Base-by-base conservation (phyloP, 495 filamentous ascomycete genomes). In the Podospora fimiseda region DNA sequence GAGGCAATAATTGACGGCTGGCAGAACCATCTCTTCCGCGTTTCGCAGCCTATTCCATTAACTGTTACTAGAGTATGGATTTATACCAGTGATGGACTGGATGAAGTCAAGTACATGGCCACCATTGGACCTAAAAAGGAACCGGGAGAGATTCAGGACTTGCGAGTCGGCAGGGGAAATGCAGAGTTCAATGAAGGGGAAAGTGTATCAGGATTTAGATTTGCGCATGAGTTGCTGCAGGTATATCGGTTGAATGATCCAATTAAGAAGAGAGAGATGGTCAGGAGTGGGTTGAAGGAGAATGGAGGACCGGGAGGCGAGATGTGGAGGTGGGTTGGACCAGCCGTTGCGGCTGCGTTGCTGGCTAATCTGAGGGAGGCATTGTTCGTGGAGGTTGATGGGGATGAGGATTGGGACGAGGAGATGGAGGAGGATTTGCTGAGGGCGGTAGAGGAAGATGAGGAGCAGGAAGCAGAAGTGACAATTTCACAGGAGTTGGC, bases 221-320 rank as follows among this genome's bases (percentile, higher is more conserved):
- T 56, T 37, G 77, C 77, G 14, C 72, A 76, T 43, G 71, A 78
- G 58, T 62, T 80, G 24, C 23, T 71, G 3, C 74, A 79, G 51
- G 69, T 80, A 6, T 80, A 80, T 47, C 66, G 74, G 55, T 69
- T 81, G 3, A 75, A 78, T 45, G 71, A 79, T 48, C 73, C 76
- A 0, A 59, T 77, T n/a, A 63, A 70, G 2, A 53, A 70, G 14
- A 60, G 65, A 1, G 59, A 69, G 11, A 69, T 79, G 67, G 60
- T 67, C 43, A 59, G 65, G 11, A 69, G 73, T 19, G 75, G 71
- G 6, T 11, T 33, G 27, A 0, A 70, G 74, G 70, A 55, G 76
- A 2, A 54, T 61, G 0, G 52, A 55, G 8, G 38, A 70, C 3
- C 75, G 75, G 21, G 63, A 11, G 27, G 27, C 6, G 27, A 61